These are phyloP conservation scores for Verticillium dahliae DNA, from an alignment of 2,329 filamentous ascomycete species.

Conservation along the genomic window DNA sequence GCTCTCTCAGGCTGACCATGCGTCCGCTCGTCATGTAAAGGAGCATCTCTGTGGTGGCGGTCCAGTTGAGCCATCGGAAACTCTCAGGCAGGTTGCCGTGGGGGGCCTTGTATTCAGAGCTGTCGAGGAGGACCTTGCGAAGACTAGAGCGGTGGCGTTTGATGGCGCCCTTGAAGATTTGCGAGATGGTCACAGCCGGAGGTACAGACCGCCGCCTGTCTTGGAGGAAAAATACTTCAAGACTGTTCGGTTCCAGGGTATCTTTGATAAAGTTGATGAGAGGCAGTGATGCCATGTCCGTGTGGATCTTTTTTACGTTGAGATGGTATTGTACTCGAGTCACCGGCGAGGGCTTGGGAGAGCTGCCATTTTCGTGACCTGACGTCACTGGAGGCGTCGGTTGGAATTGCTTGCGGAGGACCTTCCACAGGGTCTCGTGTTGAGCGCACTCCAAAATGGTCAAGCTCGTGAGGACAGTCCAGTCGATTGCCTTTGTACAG, in stretches of 20 bases:
- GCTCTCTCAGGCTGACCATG: constrained; percentile 64
- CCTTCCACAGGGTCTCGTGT: constrained; percentile 70
- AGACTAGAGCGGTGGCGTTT: constrained; percentile 66
- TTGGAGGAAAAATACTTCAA: constrained; percentile 75
- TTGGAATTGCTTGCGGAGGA: constrained; percentile 56
- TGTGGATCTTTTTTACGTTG: constrained; percentile 67
- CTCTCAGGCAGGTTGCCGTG: constrained; percentile 18
- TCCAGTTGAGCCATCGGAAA: constrained; percentile 61
- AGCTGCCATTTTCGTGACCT: constrained; percentile 14
- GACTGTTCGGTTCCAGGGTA: constrained; percentile 67
- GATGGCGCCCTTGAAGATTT: constrained; percentile 64
- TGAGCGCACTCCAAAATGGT: constrained; percentile 69
- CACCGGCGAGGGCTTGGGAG: background rate
- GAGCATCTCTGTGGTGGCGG: constrained; percentile 61
- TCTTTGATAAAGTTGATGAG: constrained; percentile 72
- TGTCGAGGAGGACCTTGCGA: constrained; percentile 68
- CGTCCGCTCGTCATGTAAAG: constrained; percentile 69
- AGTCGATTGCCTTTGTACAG: constrained; percentile 67
- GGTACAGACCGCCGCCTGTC: constrained; percentile 46
- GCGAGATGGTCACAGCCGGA: constrained; percentile 56
- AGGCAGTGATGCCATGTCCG: constrained; percentile 62
- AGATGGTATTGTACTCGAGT: constrained; percentile 49
- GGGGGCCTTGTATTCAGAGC: constrained; percentile 40
- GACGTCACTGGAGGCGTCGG: constrained; percentile 28
- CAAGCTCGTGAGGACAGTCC: constrained; percentile 62